Conservation (phyloP, 495 filamentous ascomycete genomes). For the Xylaria flabelliformis region DNA sequence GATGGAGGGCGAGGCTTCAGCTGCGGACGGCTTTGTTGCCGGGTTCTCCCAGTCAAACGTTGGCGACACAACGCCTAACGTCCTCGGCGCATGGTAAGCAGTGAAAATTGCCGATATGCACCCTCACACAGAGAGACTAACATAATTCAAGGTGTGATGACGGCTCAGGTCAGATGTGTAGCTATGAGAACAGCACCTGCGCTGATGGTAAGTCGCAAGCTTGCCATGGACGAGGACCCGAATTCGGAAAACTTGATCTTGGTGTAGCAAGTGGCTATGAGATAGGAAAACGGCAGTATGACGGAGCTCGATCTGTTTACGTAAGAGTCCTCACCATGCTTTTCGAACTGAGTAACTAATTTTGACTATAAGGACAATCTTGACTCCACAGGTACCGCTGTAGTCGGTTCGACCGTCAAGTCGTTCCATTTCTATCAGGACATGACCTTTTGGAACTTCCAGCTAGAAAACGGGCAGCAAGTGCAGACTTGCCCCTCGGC, state of each 20-base stretch:
- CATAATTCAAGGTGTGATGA: constrained; percentile 64
- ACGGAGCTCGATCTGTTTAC: constrained; percentile 67
- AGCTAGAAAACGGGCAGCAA: constrained; percentile 73
- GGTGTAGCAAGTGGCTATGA: constrained; percentile 77
- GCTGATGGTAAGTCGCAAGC: constrained; percentile 68
- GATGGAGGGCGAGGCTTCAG: constrained; percentile 53
- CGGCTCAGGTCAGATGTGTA: constrained; percentile 68
- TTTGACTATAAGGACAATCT: constrained; percentile 40
- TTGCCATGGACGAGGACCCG: constrained; percentile 84
- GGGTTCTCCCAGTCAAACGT: constrained; percentile 95
- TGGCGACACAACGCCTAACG: constrained; percentile 90
- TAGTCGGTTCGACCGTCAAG: constrained; percentile 59
- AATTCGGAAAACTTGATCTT: constrained; percentile 71
- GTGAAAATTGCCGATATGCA: neutral
- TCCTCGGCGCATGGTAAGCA: constrained; percentile 70
- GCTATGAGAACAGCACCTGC: constrained; percentile 78
- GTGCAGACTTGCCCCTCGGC: constrained; percentile 87
- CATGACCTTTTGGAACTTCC: constrained; percentile 65
- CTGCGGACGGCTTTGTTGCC: constrained; percentile 73
- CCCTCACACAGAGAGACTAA: constrained; percentile 10
- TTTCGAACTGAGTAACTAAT: constrained; percentile 26
- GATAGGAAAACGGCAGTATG: constrained; percentile 71
- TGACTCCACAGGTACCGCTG: constrained; percentile 51
- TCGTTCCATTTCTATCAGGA: constrained; percentile 75
- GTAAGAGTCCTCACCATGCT: constrained; percentile 41